These are phyloP conservation scores for Heliamphora pulchella DNA, from an alignment of 179 eudicot genomes.

Conservation along the genomic window DNA sequence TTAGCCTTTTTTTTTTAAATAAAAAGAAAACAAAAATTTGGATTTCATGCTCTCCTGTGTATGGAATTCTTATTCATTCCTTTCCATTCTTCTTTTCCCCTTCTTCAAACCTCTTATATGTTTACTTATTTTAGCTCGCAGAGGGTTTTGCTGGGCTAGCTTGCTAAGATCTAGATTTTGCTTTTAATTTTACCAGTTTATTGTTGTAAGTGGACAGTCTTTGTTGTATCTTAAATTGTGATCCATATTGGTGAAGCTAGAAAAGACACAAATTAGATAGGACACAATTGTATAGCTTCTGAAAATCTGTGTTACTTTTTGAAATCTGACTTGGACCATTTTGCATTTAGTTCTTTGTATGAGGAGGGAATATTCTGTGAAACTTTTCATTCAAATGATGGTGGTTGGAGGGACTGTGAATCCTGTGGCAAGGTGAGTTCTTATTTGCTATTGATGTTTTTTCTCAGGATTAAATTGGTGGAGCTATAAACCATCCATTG, in stretches of 20 bases:
- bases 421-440: slow-evolving; percentile 42
- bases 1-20: not conserved
- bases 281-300: not conserved
- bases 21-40: not conserved
- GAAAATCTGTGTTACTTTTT: slow-evolving; percentile 1
- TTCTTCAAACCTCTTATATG: not conserved
- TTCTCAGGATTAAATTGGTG: not conserved
- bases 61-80: not conserved
- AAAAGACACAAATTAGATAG: not conserved
- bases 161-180: not conserved
- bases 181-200: not conserved
- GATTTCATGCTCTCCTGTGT: not conserved
- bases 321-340: slow-evolving; percentile 10
- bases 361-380: slow-evolving; percentile 43
- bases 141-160: not conserved
- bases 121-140: not conserved
- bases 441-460: slow-evolving; percentile 6
- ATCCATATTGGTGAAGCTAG: not conserved
- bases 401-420: slow-evolving; percentile 52
- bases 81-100: not conserved
- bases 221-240: not conserved
- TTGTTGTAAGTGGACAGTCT: not conserved
- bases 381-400: slow-evolving; percentile 35
- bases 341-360: slow-evolving; percentile 31
- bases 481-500: not conserved